These are phyloP conservation scores for Alternaria panax DNA, from an alignment of 2,329 filamentous ascomycete genomes.

Conservation along the genomic window DNA sequence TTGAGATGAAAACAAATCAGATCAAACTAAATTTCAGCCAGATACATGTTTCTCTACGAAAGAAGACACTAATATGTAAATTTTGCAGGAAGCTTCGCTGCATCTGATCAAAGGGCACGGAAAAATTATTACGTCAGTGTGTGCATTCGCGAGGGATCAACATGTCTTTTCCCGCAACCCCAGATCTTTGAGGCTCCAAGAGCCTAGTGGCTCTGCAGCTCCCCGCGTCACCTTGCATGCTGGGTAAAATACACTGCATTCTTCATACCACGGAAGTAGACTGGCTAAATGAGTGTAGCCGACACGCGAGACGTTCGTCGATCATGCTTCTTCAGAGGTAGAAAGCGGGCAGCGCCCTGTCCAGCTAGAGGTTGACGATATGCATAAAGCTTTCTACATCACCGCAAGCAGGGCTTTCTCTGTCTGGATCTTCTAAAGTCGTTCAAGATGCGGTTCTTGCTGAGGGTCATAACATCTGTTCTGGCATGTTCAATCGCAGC, in stretches of 20 bases:
- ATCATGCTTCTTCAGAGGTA: background rate
- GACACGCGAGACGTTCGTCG: background rate
- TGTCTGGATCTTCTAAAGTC: background rate
- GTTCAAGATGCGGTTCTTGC: background rate
- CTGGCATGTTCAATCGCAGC: background rate
- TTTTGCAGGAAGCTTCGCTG: no score
- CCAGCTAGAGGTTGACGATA: background rate
- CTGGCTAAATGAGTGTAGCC: background rate
- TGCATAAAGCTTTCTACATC: background rate
- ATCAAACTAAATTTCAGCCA: no score
- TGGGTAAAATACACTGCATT: background rate
- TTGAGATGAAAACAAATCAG: no score
- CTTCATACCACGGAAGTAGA: background rate
- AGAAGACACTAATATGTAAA: no score
- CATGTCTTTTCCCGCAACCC: background rate
- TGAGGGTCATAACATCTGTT: background rate
- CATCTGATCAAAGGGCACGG: no score
- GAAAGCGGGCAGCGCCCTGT: background rate
- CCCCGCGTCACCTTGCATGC: background rate
- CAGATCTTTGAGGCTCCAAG: background rate
- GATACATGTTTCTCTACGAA: no score
- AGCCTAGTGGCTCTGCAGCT: conserved; percentile 1
- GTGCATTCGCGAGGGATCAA: background rate
- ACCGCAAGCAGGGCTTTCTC: background rate
- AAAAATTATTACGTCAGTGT: background rate